Conservation (phyloP, 2,329 filamentous ascomycete genomes). For the Teratosphaeria destructans region DNA sequence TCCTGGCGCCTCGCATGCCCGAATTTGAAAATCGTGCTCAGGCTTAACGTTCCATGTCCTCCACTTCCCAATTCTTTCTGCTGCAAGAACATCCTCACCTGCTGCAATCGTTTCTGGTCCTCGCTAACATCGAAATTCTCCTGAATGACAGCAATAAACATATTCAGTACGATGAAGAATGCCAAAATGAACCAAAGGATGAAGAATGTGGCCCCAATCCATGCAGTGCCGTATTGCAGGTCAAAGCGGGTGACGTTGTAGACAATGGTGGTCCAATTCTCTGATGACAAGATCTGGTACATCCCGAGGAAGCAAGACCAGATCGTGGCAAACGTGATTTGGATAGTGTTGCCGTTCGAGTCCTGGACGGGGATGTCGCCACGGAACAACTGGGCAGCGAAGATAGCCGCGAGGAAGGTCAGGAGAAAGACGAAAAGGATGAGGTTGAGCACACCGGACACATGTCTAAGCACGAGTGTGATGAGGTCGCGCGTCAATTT, state of each 20-base stretch:
- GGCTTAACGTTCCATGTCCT: slow-evolving; percentile 58
- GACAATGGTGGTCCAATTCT: slow-evolving; percentile 85
- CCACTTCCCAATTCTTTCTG: slow-evolving; percentile 71
- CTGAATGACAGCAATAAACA: slow-evolving; percentile 99
- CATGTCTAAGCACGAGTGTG: slow-evolving; percentile 76
- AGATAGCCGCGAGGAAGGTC: slow-evolving; percentile 86
- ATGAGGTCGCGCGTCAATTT: slow-evolving; percentile 82
- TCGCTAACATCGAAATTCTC: slow-evolving; percentile 98
- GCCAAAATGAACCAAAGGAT: slow-evolving; percentile 93
- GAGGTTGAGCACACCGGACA: slow-evolving; percentile 81
- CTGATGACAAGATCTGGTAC: slow-evolving; percentile 93
- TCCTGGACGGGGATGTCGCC: slow-evolving; percentile 63
- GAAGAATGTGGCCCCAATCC: slow-evolving; percentile 85
- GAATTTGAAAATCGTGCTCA: slow-evolving; percentile 54
- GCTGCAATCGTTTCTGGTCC: slow-evolving; percentile 92
- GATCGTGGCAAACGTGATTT: slow-evolving; percentile 75
- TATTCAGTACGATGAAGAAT: slow-evolving; percentile 94
- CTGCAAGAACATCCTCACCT: slow-evolving; percentile 89
- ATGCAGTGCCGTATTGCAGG: slow-evolving; percentile 58
- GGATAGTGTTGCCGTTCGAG: slow-evolving; percentile 49
- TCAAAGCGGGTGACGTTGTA: slow-evolving; percentile 71
- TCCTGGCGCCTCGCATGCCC: slow-evolving; percentile 59
- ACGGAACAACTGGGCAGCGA: slow-evolving; percentile 85
- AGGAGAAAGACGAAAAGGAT: slow-evolving; percentile 95
- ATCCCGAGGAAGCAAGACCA: slow-evolving; percentile 95